Evolutionary conservation across 352 stramenopile species (phyloP), one percentile per base, ranked within the genome.

Genomic region (Phytophthora parvispora): DNA sequence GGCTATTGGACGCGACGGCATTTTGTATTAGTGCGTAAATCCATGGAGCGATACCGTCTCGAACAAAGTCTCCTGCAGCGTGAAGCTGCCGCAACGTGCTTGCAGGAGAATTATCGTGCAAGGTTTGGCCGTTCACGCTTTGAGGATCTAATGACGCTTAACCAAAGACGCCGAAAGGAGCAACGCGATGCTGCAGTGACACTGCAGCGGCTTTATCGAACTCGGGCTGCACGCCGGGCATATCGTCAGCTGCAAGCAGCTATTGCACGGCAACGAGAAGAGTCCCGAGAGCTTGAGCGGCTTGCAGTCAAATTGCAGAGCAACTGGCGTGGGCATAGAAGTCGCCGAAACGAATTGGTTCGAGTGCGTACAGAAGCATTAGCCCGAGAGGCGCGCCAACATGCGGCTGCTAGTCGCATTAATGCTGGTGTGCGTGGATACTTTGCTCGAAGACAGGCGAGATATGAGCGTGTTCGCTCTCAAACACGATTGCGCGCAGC

Each of bases 131-230:
- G 87, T 4, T 93, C 84, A n/a, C 77, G 80, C 3, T 81, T 95
- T 36, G 84, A 90, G 47, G 87, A 95, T 36, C 42, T 95, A 55
- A 92, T 93, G 63, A 73, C 75, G 13, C 79, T 93, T 31, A 89
- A 92, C 38, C 77, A 88, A 47, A 77, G 72, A 22, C 81, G 77
- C 0, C 77, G 85, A 13, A 72, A 81, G 49, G 84, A 95, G 60
- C 72, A 84, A 45, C 47, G 71, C 8, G 72, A 88, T 13, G 84
- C 84, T 12, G 87, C 85, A 8, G 77, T 78, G 1, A 64, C 75
- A 15, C 65, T 93, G 16, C 87, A 95, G 54, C 74, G 84, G 6
- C 72, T 92, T 8, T 93, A 82, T 64, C 83, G 84, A 20, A 86
- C 85, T 2, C 75, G 87, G 10, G 74, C 78, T 10, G 75, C 85